These are phyloP conservation scores for Syzygium aqueum DNA, from an alignment of 345 rosid species.

Conservation along the genomic window DNA sequence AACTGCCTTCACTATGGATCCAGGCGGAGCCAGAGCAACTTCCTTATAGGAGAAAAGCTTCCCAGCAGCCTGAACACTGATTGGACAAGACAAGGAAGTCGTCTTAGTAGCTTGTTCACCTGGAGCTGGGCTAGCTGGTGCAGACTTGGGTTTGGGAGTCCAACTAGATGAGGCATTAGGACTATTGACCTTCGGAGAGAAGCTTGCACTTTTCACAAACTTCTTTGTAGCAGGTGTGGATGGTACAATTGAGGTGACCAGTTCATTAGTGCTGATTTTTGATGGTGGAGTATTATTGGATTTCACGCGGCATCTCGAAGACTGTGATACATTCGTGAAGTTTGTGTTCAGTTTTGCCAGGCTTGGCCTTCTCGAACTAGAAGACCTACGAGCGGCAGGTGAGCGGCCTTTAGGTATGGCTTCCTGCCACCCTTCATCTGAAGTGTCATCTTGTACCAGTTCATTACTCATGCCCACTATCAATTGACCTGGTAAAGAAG, in stretches of 20 bases:
- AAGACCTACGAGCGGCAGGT: conserved; percentile 56
- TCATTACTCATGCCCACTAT: conserved; percentile 19
- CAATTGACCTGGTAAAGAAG: conserved; percentile 29
- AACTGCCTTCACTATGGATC: conserved; percentile 84
- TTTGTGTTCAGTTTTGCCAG: conserved; percentile 84
- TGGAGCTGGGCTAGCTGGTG: conserved; percentile 38
- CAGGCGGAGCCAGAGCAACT: conserved; percentile 97
- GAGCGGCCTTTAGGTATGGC: conserved; percentile 87
- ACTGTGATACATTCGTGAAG: conserved; percentile 57
- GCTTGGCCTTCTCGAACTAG: conserved; percentile 65
- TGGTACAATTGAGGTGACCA: conserved; percentile 31
- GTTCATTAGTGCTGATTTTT: conserved; percentile 37
- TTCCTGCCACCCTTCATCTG: conserved; percentile 99
- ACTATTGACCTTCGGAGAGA: conserved; percentile 47
- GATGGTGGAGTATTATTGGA: conserved; percentile 53
- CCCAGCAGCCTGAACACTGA: conserved; percentile 70
- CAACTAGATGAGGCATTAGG: conserved; percentile 25
- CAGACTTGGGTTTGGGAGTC: conserved; percentile 35
- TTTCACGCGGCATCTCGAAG: conserved; percentile 65
- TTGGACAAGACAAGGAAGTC: conserved; percentile 32
- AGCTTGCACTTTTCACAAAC: conserved; percentile 63
- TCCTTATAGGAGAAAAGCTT: conserved; percentile 93
- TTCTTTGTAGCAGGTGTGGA: conserved; percentile 40
- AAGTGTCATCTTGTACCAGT: conserved; percentile 34
- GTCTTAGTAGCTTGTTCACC: conserved; percentile 48